Evolutionary conservation across 768 basidiomycete genomes (phyloP), one percentile per base, ranked within the genome.

Genomic region (Suillus fuscotomentosus): DNA sequence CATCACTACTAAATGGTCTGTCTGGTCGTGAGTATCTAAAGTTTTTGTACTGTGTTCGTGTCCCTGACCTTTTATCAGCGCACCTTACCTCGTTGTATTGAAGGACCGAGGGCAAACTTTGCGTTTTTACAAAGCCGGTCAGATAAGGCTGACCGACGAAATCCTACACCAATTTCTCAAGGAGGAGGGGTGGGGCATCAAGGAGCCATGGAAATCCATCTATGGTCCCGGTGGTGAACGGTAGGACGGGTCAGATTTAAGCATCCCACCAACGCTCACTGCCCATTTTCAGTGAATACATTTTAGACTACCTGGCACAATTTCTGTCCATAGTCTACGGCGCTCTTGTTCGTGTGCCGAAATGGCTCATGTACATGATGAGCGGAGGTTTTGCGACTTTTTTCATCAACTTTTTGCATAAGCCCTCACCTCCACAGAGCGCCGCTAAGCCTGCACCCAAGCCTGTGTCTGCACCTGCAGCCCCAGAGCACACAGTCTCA

Each of bases 1-100:
- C 61, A 75, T 95, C 63, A 95, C 94, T 63, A 94, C 93, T 2
- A 90, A 90, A 71, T 97, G 95, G 95, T 80, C 74, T 42, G 75
- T 96, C 56, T 95, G 93, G 92, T 84, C 85, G 95, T 95, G 73
- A 65, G 87, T 83, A 34, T 68, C 42, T 17, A n/a, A 6, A 14
- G 4, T 60, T 20, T 45, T 47, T 67, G 60, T 0, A 64, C 59
- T 11, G 15, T 54, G 39, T 60, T n/a, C 51, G 11, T 17, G 24
- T 63, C 5, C 14, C 63, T 63, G 36, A 66, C 22, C 9, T 56
- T 62, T 51, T 61, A 17, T 27, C 66, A 95, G 94, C 69, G 92
- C 91, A 3, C 95, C 95, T 0, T 84, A 84, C 64, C 75, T 95
- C 34, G 86, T 95, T 36, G 77, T 95, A 22, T 68, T 88, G 55